Percentiles rank a stretch among this genome's conserved stretches.
phyloP scores from a whole-genome alignment of 768 basidiomycete genomes.

The Dendrothele bispora region DNA sequence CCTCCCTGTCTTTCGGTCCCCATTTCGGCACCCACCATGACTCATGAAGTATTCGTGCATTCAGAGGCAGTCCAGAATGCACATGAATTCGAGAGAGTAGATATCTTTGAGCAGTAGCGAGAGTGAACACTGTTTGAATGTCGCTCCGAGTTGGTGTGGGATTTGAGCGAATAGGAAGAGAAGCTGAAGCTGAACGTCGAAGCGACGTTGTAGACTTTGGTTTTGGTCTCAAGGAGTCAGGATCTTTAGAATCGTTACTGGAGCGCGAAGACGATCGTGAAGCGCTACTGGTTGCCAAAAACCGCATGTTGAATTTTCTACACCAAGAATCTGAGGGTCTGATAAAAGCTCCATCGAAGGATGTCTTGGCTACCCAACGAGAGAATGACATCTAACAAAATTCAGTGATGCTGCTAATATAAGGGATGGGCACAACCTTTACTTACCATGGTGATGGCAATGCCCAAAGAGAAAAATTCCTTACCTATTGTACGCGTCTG shows the following conservation, averaged over 20 bases:
- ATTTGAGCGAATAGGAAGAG: conserved; percentile 81
- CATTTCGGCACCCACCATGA: conserved; percentile 80
- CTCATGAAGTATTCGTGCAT: conserved; percentile 66
- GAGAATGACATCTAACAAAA: too few species aligned
- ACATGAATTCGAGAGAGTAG: conserved; percentile 60
- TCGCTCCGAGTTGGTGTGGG: conserved; percentile 83
- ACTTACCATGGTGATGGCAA: too few species aligned
- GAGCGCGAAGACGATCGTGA: too few species aligned
- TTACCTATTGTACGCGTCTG: too few species aligned
- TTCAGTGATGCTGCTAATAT: too few species aligned
- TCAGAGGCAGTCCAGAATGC: conserved; percentile 49
- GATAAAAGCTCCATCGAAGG: too few species aligned
- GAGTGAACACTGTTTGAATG: conserved; percentile 78
- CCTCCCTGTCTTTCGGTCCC: conserved; percentile 54
- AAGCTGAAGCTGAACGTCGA: conserved; percentile 81
- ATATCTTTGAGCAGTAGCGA: conserved; percentile 86
- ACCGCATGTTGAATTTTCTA: too few species aligned
- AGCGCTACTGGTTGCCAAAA: too few species aligned
- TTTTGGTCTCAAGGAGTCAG: conserved; percentile 52
- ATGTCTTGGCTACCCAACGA: too few species aligned
- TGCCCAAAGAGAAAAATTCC: too few species aligned
- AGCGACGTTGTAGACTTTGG: conserved; percentile 83
- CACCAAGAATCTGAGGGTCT: too few species aligned
- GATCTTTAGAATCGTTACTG: conserved; percentile 14
- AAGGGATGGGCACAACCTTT: too few species aligned